Base-by-base conservation (phyloP, 768 basidiomycete species). In the Macrocybe gigantea region DNA sequence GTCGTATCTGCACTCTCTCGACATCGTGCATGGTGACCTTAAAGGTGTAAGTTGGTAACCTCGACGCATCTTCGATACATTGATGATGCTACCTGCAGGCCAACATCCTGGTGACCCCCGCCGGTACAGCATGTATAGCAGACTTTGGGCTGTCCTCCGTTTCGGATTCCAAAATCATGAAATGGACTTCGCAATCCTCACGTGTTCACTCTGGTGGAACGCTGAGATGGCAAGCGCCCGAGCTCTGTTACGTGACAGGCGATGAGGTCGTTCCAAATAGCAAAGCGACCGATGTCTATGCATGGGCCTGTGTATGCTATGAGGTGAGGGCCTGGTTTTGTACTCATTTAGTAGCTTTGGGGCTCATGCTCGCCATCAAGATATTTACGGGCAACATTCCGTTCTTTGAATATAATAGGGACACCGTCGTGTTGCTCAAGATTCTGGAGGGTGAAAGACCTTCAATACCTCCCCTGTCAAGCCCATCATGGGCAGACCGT, bases 101-200 rank as follows among this genome's bases (percentile, higher is more conserved):
- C 5, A 77, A 78, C 49, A 70, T 78, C 47, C 63, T 77, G 14
- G 61, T 77, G 7, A 69, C 70, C 6, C 55, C 51, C 2, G 47
- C 60, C 11, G 66, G 67, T 10, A 59, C 60, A 29, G 75, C 75
- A 13, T 73, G 72, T 46, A 59, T 78, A 5, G 68, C 74, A n/a
- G 75, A 78, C 55, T 78, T 78, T 40, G 77, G 77, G 10, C 59
- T 77, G 6, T 63, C 67, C 0, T 61, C 56, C 5, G 49, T 64
- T 8, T 50, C 47, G 1, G 53, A 61, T 8, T 33, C 50, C 0
- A 47, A 52, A 37, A 50, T 52, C 1, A 36, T 58, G 14, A 49
- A 34, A 15, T 52, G 53, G 34, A 53, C 45, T 13, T 49, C 53
- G 13, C 35, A 52, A 13, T 52, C 51, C 8, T 58, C 51, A 22